A percentile compares a stretch with the other conserved stretches of the same genome.
These are phyloP conservation scores for Blastobotrys chiropterorum DNA, from an alignment of 805 yeast species.

Conservation along the genomic window DNA sequence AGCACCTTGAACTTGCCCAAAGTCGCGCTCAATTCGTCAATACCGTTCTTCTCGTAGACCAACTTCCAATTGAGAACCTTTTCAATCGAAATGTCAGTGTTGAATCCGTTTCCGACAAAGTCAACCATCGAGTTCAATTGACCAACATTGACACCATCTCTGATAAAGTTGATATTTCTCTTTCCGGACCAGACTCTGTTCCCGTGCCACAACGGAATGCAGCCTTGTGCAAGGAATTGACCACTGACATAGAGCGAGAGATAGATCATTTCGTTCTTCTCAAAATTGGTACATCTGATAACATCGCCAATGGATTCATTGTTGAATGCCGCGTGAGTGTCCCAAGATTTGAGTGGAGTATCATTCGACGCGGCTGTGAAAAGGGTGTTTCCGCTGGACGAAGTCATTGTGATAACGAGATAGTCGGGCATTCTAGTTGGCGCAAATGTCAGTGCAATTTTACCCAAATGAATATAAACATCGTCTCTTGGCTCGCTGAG, in stretches of 20 bases:
- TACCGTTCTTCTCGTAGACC: constrained; percentile 37
- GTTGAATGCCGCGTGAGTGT: constrained; percentile 64
- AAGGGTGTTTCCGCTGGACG: constrained; percentile 44
- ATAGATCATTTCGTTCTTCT: constrained; percentile 46
- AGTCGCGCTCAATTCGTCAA: constrained; percentile 41
- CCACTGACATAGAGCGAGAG: constrained; percentile 61
- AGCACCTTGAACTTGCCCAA: constrained; percentile 48
- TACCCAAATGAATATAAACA: constrained; percentile 21
- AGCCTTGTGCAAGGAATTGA: constrained; percentile 52
- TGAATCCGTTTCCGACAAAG: constrained; percentile 64
- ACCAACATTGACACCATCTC: constrained; percentile 39
- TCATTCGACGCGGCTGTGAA: constrained; percentile 71
- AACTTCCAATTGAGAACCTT: constrained; percentile 49
- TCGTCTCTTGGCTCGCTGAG: constrained; percentile 21
- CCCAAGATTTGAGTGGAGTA: constrained; percentile 48
- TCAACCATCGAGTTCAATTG: constrained; percentile 48
- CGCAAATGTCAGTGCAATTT: constrained; percentile 15
- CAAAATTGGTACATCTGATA: constrained; percentile 56
- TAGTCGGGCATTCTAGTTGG: constrained; percentile 23
- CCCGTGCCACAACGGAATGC: constrained; percentile 35
- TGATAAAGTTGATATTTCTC: constrained; percentile 25
- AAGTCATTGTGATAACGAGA: constrained; percentile 48
- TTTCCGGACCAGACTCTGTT: constrained; percentile 17
- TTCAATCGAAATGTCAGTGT: constrained; percentile 50
- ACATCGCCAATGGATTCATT: constrained; percentile 70